A percentile compares a stretch with the other conserved stretches of the same genome.
These are phyloP conservation scores for Trebouxia sp. DNA, from an alignment of 139 green algal species.

Conservation along the genomic window DNA sequence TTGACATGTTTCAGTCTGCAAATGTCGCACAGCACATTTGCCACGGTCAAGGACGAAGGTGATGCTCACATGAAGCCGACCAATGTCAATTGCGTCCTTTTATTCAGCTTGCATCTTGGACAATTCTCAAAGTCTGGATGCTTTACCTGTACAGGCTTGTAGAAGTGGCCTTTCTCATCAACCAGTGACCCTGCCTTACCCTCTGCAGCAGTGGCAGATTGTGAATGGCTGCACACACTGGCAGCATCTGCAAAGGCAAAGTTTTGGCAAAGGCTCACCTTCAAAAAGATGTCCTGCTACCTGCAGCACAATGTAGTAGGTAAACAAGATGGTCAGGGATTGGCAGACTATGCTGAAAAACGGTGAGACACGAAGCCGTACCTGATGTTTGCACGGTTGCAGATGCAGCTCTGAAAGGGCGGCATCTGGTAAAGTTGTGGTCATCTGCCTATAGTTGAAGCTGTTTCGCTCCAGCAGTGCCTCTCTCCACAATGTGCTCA, in stretches of 20 bases:
- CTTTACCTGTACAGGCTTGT: slow-evolving; percentile 70
- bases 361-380: slow-evolving; percentile 4
- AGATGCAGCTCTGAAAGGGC: slow-evolving; percentile 16
- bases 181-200: slow-evolving; percentile 66
- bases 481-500: slow-evolving; percentile 20
- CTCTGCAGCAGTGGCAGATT: slow-evolving; percentile 45
- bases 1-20: no score
- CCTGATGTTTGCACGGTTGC: slow-evolving; percentile 56
- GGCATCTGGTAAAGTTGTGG: background rate
- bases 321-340: background rate
- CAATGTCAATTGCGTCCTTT: background rate
- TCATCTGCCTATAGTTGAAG: slow-evolving; percentile 22
- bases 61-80: background rate
- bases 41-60: background rate
- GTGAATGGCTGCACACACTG: no score
- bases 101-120: no score
- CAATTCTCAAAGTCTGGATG: background rate
- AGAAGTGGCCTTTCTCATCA: slow-evolving; percentile 67
- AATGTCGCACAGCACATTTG: background rate
- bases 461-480: slow-evolving; percentile 10
- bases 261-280: slow-evolving; percentile 27
- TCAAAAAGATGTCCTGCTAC: slow-evolving; percentile 67
- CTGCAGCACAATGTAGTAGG: slow-evolving; percentile 30
- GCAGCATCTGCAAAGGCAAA: slow-evolving; percentile 12
- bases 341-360: background rate